Base-by-base conservation (phyloP, 192 early-diverging fungal genomes). In the Irineochytrium annulatum region DNA sequence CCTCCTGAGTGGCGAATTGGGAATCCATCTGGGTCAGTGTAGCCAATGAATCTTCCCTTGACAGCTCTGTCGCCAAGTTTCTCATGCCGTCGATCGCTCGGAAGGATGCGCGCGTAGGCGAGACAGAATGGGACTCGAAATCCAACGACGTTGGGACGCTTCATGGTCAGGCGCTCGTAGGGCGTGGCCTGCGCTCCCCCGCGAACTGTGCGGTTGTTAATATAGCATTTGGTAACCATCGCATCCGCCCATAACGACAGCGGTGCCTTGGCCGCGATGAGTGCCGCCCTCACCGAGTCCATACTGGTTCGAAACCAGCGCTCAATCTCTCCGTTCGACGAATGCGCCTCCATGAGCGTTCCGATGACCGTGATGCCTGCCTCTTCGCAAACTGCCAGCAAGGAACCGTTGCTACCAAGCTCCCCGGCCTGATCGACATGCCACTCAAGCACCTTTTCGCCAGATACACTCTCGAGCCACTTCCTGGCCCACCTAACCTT, bases 11-110 rank as follows among this genome's bases (percentile, higher is more conserved):
- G 11, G 13, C 17, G 29, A 19, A 16, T 43, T 13, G 56, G 22
- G 3, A 43, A 19, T n/a, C 34, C 56, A 28, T 58, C 56, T 3
- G 4, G 3, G 31, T 43, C 8, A 13, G 34, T 37, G 56, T 58
- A 58, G 31, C 34, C 32, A 16, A 58, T 58, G 56, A 58, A 58
- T 8, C 56, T 13, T 4, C 56, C 56, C n/a, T 22, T 37, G 29
- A 34, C 37, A 3, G 56, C 56, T 43, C 37, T 6, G 14, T 3
- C 6, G 5, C 16, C 8, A 3, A 43, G 6, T 43, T 58, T 58
- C n/a, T n/a, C n/a, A n/a, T n/a, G n/a, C n/a, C n/a, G n/a, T n/a
- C n/a, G n/a, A n/a, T 35, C 31, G 46, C 6, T 49, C n/a, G n/a
- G n/a, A 3, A 51, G 45, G 28, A 51, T 49, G 5, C 24, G 20